phyloP scores from a whole-genome alignment of 495 filamentous ascomycete genomes.

The Penicillium chermesinum region DNA sequence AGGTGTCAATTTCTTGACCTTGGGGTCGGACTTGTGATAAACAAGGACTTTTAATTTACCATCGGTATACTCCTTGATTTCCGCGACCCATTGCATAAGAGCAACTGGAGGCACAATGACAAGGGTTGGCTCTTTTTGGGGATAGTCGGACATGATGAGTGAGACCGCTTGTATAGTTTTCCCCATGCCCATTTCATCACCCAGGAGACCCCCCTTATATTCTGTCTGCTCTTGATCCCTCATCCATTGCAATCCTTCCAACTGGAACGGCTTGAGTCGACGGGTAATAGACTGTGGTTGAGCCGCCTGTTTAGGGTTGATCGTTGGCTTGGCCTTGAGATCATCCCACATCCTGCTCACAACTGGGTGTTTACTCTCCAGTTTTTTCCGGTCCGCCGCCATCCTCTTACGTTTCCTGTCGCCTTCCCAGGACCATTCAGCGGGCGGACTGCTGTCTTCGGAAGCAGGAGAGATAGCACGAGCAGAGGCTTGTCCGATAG shows the following conservation, averaged over 20 bases:
- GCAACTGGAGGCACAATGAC: conserved; percentile 94
- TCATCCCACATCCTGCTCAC: conserved; percentile 79
- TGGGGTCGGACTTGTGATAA: conserved; percentile 79
- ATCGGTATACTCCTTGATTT: conserved; percentile 88
- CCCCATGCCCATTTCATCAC: conserved; percentile 97
- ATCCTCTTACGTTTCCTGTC: conserved; percentile 16
- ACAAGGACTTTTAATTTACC: conserved; percentile 84
- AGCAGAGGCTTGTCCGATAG: no score
- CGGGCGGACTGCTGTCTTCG: neutral
- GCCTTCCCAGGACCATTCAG: neutral
- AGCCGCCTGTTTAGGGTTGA: conserved; percentile 58
- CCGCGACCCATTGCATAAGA: conserved; percentile 92
- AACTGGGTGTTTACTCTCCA: conserved; percentile 72
- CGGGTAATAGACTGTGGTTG: conserved; percentile 78
- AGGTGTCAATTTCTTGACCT: conserved; percentile 65
- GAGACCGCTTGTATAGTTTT: conserved; percentile 98
- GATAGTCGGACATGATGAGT: conserved; percentile 94
- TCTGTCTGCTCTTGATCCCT: conserved; percentile 74
- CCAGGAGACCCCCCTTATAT: conserved; percentile 84
- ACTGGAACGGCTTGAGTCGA: conserved; percentile 83
- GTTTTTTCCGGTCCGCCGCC: conserved; percentile 52
- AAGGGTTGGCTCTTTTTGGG: conserved; percentile 71
- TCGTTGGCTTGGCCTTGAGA: conserved; percentile 59
- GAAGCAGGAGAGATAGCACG: neutral
- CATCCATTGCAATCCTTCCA: conserved; percentile 94